These are phyloP conservation scores for Eucalyptus pumila DNA, from an alignment of 345 rosid genomes.

Conservation along the genomic window DNA sequence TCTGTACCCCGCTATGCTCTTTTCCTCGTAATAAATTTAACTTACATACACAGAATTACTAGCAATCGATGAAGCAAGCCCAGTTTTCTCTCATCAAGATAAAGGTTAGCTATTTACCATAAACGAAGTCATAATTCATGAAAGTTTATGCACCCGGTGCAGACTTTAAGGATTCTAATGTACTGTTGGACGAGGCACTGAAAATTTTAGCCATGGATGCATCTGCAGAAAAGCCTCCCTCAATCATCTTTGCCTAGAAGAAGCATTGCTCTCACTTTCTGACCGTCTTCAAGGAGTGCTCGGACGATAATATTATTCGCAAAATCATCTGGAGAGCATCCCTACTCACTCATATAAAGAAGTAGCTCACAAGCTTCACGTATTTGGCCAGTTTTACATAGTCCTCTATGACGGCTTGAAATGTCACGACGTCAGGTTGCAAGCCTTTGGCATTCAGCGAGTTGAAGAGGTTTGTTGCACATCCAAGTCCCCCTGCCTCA, in stretches of 20 bases:
- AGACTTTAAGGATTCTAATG: neutral
- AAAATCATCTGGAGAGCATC: neutral
- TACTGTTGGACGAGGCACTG: neutral
- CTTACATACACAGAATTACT: neutral
- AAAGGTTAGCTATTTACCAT: neutral
- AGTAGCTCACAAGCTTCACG: neutral
- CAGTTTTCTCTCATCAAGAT: neutral
- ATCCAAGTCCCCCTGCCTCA: neutral
- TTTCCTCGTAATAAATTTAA: neutral
- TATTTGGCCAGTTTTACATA: neutral
- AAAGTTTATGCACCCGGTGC: neutral
- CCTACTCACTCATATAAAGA: neutral
- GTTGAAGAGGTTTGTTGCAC: neutral
- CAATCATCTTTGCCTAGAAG: neutral
- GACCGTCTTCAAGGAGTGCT: neutral
- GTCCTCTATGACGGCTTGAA: neutral
- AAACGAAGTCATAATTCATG: neutral
- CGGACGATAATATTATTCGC: neutral
- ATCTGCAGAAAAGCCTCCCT: neutral
- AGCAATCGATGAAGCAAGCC: neutral
- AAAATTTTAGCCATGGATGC: neutral
- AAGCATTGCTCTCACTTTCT: neutral
- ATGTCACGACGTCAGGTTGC: neutral
- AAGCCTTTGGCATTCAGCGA: neutral
- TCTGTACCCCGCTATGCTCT: neutral